phyloP scores from a whole-genome alignment of 2,329 filamentous ascomycete genomes.

The Phoma sp. region DNA sequence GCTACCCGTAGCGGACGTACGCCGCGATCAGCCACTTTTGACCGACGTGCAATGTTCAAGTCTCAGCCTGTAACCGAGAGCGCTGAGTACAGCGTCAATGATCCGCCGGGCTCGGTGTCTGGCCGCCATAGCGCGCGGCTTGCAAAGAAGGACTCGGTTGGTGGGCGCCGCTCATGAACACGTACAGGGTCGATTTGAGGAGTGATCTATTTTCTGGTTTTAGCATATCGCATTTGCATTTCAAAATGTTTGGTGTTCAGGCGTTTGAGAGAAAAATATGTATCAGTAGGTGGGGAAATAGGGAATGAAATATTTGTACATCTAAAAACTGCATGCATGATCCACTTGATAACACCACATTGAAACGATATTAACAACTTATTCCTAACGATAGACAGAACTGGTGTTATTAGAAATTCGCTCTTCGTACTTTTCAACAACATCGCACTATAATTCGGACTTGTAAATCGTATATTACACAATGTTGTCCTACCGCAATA shows the following conservation, averaged over 20 bases:
- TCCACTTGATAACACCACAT: too few relatives aligned
- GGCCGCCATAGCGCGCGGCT: not conserved
- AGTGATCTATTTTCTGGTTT: not conserved
- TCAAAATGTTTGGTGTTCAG: too few relatives aligned
- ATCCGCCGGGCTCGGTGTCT: constrained; percentile 20
- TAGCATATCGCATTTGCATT: not conserved
- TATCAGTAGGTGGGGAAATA: too few relatives aligned
- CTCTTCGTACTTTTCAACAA: too few relatives aligned
- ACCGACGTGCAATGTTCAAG: constrained; percentile 18
- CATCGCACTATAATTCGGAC: too few relatives aligned
- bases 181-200: not conserved
- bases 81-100: constrained; percentile 19
- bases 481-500: not conserved
- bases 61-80: constrained; percentile 24
- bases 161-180: not conserved
- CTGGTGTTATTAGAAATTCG: too few relatives aligned
- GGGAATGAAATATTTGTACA: too few relatives aligned
- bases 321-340: too few relatives aligned
- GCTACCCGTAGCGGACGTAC: not conserved
- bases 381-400: too few relatives aligned
- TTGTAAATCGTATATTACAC: not conserved
- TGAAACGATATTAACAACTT: too few relatives aligned
- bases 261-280: too few relatives aligned
- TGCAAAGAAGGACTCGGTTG: not conserved
- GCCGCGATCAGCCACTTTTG: constrained; percentile 16